Evolutionary conservation across 225 moss, liverwort and hornwort genomes (phyloP).

Genomic region (Bryoerythrophyllum caledonicum): DNA sequence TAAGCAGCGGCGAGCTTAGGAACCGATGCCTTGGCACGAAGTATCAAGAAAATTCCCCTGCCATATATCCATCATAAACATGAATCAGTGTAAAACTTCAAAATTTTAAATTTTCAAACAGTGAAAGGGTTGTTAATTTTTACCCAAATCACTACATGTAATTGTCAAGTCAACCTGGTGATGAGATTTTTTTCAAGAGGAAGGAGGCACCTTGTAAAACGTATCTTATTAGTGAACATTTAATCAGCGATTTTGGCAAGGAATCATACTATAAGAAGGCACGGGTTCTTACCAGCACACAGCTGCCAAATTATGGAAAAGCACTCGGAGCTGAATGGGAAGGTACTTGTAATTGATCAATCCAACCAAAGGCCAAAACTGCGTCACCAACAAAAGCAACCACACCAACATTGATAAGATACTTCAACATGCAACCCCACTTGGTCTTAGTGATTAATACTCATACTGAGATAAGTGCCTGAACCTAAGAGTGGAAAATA

Average conservation of each 20-base stretch:
- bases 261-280: neutral
- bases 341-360: conserved; percentile 87
- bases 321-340: conserved; percentile 81
- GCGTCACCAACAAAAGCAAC: conserved; percentile 27
- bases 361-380: conserved; percentile 94
- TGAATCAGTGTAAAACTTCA: conserved; percentile 14
- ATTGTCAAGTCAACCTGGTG: neutral
- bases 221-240: neutral
- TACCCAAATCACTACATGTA: neutral
- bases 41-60: conserved; percentile 67
- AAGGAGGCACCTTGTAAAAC: neutral
- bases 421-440: conserved; percentile 1
- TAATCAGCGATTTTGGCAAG: neutral
- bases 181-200: neutral
- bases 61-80: conserved; percentile 14
- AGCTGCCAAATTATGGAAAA: conserved; percentile 84
- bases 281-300: conserved; percentile 77
- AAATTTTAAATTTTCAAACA: neutral
- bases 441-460: no score
- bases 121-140: neutral
- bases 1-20: conserved; percentile 45
- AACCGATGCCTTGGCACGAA: conserved; percentile 45
- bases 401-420: conserved; percentile 5
- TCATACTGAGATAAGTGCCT: neutral
- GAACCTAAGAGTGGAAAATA: neutral